Percentiles rank a stretch among this genome's conserved stretches.
These are phyloP conservation scores for Scutellaria minor DNA, from an alignment of 257 asterid genomes.

Conservation along the genomic window DNA sequence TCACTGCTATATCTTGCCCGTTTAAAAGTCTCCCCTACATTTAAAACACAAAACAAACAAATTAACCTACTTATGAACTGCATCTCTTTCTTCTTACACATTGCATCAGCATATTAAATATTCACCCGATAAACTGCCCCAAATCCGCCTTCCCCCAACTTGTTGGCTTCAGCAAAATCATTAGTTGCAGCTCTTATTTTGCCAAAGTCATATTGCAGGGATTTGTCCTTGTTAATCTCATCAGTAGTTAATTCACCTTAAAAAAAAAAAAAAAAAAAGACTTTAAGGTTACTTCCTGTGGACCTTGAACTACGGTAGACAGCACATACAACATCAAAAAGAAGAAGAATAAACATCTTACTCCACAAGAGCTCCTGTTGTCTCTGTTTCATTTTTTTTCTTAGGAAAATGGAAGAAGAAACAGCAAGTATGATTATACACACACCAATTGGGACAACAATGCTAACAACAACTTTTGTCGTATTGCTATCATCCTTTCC, in stretches of 20 bases:
- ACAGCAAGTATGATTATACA: background rate
- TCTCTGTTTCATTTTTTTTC: too few relatives aligned
- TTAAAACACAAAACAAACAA: background rate
- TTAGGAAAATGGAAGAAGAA: background rate
- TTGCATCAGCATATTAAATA: too few relatives aligned
- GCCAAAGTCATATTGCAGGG: constrained; percentile 28
- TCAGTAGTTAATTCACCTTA: background rate
- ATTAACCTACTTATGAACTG: too few relatives aligned
- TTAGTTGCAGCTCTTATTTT: constrained; percentile 39
- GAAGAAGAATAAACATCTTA: too few relatives aligned
- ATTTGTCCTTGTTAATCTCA: constrained; percentile 1
- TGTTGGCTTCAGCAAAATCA: constrained; percentile 33
- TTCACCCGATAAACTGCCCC: constrained; percentile 45
- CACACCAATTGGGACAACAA: constrained; percentile 23
- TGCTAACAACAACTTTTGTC: constrained; percentile 2
- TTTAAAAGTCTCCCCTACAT: constrained; percentile 35
- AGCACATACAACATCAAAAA: too few relatives aligned
- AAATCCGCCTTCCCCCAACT: constrained; percentile 50
- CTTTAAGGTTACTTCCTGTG: constrained; percentile 17
- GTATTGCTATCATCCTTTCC: constrained; percentile 16
- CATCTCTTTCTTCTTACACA: background rate
- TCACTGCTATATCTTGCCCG: constrained; percentile 43
- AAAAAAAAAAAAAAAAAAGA: background rate
- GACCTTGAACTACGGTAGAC: too few relatives aligned
- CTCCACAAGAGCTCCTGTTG: too few relatives aligned